phyloP scores from a whole-genome alignment of 768 basidiomycete genomes.

The Mycena alexandri region DNA sequence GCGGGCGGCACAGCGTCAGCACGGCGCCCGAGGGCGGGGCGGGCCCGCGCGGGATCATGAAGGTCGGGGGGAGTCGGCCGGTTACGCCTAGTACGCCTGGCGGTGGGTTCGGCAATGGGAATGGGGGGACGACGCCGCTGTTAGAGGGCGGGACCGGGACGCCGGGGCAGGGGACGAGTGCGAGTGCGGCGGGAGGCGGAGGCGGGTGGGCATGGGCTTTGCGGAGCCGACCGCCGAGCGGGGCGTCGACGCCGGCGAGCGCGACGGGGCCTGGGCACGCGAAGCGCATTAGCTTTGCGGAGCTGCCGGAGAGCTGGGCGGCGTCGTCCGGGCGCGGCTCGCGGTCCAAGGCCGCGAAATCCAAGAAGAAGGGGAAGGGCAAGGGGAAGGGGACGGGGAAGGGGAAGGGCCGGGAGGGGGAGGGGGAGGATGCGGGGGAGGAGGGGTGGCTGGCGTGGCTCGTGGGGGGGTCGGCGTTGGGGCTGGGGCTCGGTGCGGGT shows the following conservation, averaged over 20 bases:
- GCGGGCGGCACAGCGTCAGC: conserved; percentile 37
- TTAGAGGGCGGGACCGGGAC: no score
- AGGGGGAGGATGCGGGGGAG: not conserved
- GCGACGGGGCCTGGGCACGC: conserved; percentile 62
- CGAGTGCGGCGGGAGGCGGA: not conserved
- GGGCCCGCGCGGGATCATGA: conserved; percentile 33
- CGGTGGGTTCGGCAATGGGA: no score
- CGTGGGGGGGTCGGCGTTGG: conserved; percentile 39
- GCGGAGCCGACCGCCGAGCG: conserved; percentile 43
- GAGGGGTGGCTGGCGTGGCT: conserved; percentile 38
- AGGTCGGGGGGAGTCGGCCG: conserved; percentile 17
- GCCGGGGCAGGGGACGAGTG: not conserved
- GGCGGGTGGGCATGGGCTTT: no score
- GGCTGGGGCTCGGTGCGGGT: conserved; percentile 45
- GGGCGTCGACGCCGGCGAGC: conserved; percentile 60
- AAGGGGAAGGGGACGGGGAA: conserved; percentile 38
- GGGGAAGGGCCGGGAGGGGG: conserved; percentile 39
- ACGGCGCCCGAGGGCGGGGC: conserved; percentile 46
- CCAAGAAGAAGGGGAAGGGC: conserved; percentile 45
- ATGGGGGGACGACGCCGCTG: conserved; percentile 47
- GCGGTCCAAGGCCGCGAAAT: conserved; percentile 1
- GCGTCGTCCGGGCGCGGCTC: conserved; percentile 33
- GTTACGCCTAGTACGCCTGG: conserved; percentile 47
- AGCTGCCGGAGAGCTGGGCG: conserved; percentile 77
- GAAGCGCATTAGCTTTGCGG: conserved; percentile 84